Conservation (phyloP, 768 basidiomycete genomes). For the Saitozyma sp. region DNA sequence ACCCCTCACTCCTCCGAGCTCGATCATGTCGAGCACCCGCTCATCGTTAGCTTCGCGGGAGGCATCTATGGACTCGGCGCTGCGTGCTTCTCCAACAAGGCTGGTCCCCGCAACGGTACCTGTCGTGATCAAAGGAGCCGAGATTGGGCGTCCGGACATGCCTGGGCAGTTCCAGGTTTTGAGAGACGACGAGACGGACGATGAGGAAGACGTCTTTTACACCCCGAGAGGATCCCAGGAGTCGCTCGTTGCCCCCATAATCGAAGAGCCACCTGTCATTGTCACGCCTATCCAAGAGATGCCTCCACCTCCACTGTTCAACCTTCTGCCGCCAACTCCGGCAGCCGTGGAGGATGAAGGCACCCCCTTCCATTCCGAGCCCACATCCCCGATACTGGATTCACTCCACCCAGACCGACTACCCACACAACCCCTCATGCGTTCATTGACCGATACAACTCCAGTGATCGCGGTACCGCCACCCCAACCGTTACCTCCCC, state of each 20-base stretch:
- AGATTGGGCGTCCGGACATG: too few species aligned
- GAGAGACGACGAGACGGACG: slow-evolving; percentile 12
- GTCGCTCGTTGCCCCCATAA: not conserved
- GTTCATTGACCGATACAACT: too few species aligned
- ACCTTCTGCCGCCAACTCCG: slow-evolving; percentile 42
- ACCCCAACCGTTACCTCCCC: too few species aligned
- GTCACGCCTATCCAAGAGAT: not conserved
- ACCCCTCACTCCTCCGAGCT: slow-evolving; percentile 27
- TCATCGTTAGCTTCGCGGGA: slow-evolving; percentile 3
- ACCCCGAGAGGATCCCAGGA: slow-evolving; percentile 12
- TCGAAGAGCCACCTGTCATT: not conserved
- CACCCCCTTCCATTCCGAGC: slow-evolving; percentile 37
- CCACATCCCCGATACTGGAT: slow-evolving; percentile 6
- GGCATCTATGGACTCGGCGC: not conserved
- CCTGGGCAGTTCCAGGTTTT: too few species aligned
- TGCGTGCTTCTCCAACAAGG: too few species aligned
- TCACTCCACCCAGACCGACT: slow-evolving; percentile 1
- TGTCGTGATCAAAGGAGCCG: too few species aligned
- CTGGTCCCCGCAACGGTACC: too few species aligned
- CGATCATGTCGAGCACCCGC: slow-evolving; percentile 19
- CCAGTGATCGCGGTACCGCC: too few species aligned
- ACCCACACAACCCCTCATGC: not conserved
- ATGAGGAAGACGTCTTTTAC: slow-evolving; percentile 27
- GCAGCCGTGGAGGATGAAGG: slow-evolving; percentile 30
- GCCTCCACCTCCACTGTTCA: slow-evolving; percentile 21